phyloP scores from a whole-genome alignment of 1,139 yeast species.

The Candida anutae region DNA sequence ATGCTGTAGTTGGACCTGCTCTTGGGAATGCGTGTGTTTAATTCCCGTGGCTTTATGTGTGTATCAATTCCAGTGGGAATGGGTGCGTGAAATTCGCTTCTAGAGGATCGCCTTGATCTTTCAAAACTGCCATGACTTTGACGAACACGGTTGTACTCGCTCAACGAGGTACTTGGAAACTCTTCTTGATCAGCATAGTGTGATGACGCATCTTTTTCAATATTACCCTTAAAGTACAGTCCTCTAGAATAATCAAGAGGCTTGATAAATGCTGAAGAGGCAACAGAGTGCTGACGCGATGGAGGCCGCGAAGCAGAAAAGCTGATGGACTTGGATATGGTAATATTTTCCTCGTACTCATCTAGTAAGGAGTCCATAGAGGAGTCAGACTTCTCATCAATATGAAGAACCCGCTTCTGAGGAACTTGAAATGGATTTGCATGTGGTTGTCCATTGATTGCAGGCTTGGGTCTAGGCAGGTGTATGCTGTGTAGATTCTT shows the following conservation, averaged over 20 bases:
- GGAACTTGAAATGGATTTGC: slow-evolving; percentile 8
- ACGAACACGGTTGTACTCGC: slow-evolving; percentile 26
- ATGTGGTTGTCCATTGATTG: too few relatives aligned
- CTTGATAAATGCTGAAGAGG: slow-evolving; percentile 15
- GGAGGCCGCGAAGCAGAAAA: slow-evolving; percentile 19
- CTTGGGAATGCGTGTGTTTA: slow-evolving; percentile 8
- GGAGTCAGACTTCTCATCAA: slow-evolving; percentile 27
- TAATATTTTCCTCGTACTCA: slow-evolving; percentile 40
- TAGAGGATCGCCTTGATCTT: slow-evolving; percentile 30
- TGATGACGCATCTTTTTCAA: slow-evolving; percentile 7
- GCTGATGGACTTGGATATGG: slow-evolving; percentile 21
- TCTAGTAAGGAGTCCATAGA: slow-evolving; percentile 47
- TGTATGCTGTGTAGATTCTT: too few relatives aligned
- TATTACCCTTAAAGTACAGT: slow-evolving; percentile 3
- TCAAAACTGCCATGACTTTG: slow-evolving; percentile 8
- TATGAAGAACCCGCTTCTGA: background rate
- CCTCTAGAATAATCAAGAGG: slow-evolving; percentile 5
- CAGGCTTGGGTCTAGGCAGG: too few relatives aligned
- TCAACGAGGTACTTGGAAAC: slow-evolving; percentile 30
- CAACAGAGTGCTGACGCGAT: slow-evolving; percentile 18
- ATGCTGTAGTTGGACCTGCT: slow-evolving; percentile 25
- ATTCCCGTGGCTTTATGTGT: slow-evolving; percentile 7
- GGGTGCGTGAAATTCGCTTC: slow-evolving; percentile 33
- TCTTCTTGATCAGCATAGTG: slow-evolving; percentile 10
- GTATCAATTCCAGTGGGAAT: slow-evolving; percentile 44